Conservation (phyloP, 129 eudicot genomes). For the Lactuca saligna region DNA sequence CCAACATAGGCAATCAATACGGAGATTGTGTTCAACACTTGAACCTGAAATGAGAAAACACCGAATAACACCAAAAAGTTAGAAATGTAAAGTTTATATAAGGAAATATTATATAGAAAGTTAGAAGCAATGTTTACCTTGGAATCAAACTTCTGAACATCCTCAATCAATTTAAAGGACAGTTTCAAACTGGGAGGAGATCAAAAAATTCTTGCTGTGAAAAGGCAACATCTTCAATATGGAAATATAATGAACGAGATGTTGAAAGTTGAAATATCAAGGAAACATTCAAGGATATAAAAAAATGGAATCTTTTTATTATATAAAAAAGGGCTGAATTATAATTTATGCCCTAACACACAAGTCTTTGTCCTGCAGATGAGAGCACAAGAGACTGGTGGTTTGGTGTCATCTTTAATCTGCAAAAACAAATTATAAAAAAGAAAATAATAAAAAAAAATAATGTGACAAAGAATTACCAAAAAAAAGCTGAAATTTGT, state of each 20-base stretch:
- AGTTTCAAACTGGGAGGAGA: slow-evolving; percentile 82
- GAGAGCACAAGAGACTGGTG: too few species aligned
- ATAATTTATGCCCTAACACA: slow-evolving; percentile 65
- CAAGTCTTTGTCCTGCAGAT: slow-evolving; percentile 73
- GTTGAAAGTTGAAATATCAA: slow-evolving; percentile 74
- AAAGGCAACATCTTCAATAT: slow-evolving; percentile 92
- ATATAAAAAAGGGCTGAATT: not conserved
- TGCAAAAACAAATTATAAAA: too few species aligned
- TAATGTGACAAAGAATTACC: too few species aligned
- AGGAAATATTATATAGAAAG: too few species aligned
- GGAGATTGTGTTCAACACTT: slow-evolving; percentile 83
- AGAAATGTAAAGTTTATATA: not conserved
- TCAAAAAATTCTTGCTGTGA: slow-evolving; percentile 78
- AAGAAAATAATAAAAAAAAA: too few species aligned
- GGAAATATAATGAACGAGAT: slow-evolving; percentile 76
- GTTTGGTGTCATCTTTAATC: too few species aligned
- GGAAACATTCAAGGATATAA: slow-evolving; percentile 12
- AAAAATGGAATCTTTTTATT: slow-evolving; percentile 5
- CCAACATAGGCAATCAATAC: slow-evolving; percentile 64
- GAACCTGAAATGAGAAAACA: slow-evolving; percentile 59
- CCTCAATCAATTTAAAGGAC: slow-evolving; percentile 79
- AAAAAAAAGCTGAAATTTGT: not conserved
- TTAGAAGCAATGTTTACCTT: slow-evolving; percentile 47
- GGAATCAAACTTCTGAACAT: slow-evolving; percentile 93
- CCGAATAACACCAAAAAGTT: not conserved